Percentiles rank a stretch among this genome's conserved stretches.
Evolutionary conservation across 306 rosid genomes (phyloP).

Genomic region (Spatholobus suberectus): DNA sequence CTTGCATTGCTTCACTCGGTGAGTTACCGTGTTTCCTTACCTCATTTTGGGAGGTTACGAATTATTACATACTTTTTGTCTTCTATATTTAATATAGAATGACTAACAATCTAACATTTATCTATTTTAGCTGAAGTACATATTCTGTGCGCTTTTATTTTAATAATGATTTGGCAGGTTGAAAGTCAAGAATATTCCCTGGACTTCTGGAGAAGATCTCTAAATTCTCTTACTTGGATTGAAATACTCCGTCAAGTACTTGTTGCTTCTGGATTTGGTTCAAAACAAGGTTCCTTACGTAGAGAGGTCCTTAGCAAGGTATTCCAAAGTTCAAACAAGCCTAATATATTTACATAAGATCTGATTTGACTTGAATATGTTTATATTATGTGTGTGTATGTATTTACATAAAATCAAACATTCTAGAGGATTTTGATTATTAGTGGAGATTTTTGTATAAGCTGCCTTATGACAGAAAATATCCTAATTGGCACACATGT

Average conservation of each 20-base stretch:
- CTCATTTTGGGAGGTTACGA: constrained; percentile 28
- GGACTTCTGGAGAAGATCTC: constrained; percentile 76
- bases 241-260: constrained; percentile 93
- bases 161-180: constrained; percentile 63
- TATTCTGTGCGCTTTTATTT: constrained; percentile 26
- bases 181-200: constrained; percentile 69
- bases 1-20: constrained; percentile 92
- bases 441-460: neutral
- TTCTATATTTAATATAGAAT: constrained; percentile 12
- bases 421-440: neutral
- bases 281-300: constrained; percentile 68
- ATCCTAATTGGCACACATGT: neutral
- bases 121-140: neutral
- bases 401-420: neutral
- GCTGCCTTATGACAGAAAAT: constrained; percentile 16
- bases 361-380: neutral
- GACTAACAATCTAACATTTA: constrained; percentile 30
- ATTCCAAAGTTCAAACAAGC: constrained; percentile 43
- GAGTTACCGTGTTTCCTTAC: constrained; percentile 62
- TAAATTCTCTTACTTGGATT: constrained; percentile 90
- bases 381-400: neutral
- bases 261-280: constrained; percentile 95
- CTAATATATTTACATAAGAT: constrained; percentile 19
- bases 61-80: constrained; percentile 9
- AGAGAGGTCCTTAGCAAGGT: constrained; percentile 82